Conservation (phyloP, 2,329 filamentous ascomycete species). For the Aspergillus sp. region DNA sequence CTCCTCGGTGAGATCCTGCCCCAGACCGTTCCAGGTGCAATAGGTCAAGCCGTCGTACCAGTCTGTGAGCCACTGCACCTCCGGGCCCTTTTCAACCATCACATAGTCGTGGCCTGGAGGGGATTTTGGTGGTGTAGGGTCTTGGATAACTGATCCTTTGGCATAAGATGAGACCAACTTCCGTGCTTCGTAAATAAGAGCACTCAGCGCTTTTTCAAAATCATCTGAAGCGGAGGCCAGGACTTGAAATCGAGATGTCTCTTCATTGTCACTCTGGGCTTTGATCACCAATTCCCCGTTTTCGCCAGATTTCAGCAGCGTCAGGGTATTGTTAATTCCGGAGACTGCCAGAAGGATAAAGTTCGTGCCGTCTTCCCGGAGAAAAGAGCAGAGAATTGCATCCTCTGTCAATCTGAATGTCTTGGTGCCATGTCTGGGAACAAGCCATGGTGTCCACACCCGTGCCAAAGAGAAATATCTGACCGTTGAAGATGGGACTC, state of each 20-base stretch:
- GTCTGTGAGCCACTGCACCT: conserved; percentile 65
- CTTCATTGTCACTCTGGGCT: conserved; percentile 64
- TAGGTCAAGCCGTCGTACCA: conserved; percentile 94
- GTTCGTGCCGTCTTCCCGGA: conserved; percentile 66
- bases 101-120: conserved; percentile 37
- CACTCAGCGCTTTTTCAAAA: conserved; percentile 72
- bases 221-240: conserved; percentile 66
- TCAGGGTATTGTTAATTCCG: conserved; percentile 65
- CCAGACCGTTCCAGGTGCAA: conserved; percentile 94
- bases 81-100: conserved; percentile 35
- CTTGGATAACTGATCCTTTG: conserved; percentile 5
- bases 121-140: conserved; percentile 18
- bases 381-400: conserved; percentile 71
- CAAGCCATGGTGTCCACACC: conserved; percentile 78
- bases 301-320: conserved; percentile 61
- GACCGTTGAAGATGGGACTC: conserved; percentile 58
- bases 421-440: conserved; percentile 73
- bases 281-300: conserved; percentile 65
- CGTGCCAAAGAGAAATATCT: conserved; percentile 81
- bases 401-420: conserved; percentile 69
- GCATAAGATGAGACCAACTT: conserved; percentile 47
- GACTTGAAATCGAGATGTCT: conserved; percentile 54
- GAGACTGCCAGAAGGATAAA: conserved; percentile 75
- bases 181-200: conserved; percentile 84
- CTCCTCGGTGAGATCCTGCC: conserved; percentile 73